Evolutionary conservation across 805 yeast species (phyloP).

Genomic region (Suhomyces vadensis): DNA sequence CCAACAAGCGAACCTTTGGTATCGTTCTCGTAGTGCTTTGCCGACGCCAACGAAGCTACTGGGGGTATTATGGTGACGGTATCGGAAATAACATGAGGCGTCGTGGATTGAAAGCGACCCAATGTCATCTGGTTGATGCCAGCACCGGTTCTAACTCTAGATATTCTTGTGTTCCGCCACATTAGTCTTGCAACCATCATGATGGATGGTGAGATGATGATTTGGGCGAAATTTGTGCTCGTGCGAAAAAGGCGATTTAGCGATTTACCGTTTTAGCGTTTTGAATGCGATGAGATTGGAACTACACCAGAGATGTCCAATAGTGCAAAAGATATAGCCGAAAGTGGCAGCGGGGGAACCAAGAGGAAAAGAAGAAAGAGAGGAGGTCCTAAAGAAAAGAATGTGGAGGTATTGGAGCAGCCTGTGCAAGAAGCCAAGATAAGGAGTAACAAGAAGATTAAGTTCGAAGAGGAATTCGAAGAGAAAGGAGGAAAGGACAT

Average conservation of each 20-base stretch:
- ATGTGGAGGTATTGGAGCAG: not conserved
- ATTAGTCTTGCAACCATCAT: not conserved
- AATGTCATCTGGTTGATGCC: slow-evolving; percentile 1
- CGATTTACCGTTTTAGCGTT: not conserved
- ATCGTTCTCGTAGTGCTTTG: slow-evolving; percentile 23
- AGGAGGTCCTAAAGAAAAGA: slow-evolving; percentile 19
- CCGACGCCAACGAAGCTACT: slow-evolving; percentile 26
- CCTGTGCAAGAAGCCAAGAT: slow-evolving; percentile 3
- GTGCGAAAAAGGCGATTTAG: not conserved
- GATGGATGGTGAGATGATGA: not conserved
- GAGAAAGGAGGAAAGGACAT: too few relatives aligned
- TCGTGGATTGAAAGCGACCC: not conserved
- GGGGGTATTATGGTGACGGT: slow-evolving; percentile 43
- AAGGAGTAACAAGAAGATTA: slow-evolving; percentile 17
- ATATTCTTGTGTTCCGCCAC: not conserved
- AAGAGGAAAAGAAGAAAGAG: slow-evolving; percentile 31
- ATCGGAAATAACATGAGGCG: slow-evolving; percentile 21
- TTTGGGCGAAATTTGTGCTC: not conserved
- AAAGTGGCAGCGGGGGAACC: not conserved
- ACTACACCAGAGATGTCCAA: slow-evolving; percentile 4
- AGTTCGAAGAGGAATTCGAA: slow-evolving; percentile 14
- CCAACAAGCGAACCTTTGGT: slow-evolving; percentile 33
- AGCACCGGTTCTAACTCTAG: not conserved
- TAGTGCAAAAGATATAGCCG: slow-evolving; percentile 1
- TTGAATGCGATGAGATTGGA: slow-evolving; percentile 1